Evolutionary conservation across 495 filamentous ascomycete species (phyloP).

Genomic region (Neurospora sp.): DNA sequence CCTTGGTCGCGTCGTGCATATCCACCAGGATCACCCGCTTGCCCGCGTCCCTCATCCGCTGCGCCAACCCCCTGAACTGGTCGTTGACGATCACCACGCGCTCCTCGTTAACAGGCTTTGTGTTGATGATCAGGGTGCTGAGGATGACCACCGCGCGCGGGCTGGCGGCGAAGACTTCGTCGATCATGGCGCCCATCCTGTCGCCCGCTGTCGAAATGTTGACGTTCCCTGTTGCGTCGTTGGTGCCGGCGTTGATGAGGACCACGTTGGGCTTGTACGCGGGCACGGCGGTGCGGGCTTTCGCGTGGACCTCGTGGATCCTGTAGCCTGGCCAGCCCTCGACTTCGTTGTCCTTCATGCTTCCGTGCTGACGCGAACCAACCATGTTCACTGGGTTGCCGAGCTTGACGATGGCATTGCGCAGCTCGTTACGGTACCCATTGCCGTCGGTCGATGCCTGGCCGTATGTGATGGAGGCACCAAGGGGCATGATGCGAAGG

Average conservation of each 20-base stretch:
- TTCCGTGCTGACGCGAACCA: constrained; percentile 33
- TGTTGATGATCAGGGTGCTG: constrained; percentile 38
- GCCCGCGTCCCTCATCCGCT: constrained; percentile 17
- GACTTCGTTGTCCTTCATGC: constrained; percentile 41
- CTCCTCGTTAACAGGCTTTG: constrained; percentile 7
- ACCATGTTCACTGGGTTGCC: constrained; percentile 40
- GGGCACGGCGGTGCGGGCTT: constrained; percentile 19
- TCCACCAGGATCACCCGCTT: constrained; percentile 37
- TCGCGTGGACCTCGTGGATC: constrained; percentile 33
- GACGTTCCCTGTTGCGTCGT: constrained; percentile 28
- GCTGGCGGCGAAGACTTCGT: constrained; percentile 26
- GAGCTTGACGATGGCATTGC: constrained; percentile 13
- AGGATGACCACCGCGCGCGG: constrained; percentile 37
- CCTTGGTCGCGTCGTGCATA: constrained; percentile 26
- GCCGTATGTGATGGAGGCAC: constrained; percentile 46
- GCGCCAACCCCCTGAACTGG: constrained; percentile 26
- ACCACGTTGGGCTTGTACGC: constrained; percentile 38
- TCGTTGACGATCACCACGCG: constrained; percentile 27
- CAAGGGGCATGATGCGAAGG: constrained; percentile 43
- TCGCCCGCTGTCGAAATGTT: constrained; percentile 17
- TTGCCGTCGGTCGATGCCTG: constrained; percentile 24
- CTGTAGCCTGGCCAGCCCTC: constrained; percentile 40
- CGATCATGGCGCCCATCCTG: constrained; percentile 27
- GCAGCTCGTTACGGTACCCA: constrained; percentile 26
- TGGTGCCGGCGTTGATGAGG: constrained; percentile 39